phyloP scores from a whole-genome alignment of 2,329 filamentous ascomycete species.

The Colletotrichum sp. region DNA sequence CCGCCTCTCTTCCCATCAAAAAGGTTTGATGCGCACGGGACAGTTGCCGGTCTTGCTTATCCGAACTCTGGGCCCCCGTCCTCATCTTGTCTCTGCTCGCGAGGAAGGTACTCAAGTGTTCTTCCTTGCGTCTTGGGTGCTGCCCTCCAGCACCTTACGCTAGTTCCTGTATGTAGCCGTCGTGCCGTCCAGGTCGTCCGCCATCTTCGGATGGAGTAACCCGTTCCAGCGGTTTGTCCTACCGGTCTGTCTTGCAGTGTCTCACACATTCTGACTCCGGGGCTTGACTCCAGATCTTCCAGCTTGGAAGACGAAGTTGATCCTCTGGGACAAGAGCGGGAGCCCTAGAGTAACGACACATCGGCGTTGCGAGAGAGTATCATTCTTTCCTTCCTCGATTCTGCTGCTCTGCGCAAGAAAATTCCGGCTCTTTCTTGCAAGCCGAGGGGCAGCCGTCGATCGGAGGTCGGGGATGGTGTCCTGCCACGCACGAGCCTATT shows the following conservation, averaged over 20 bases:
- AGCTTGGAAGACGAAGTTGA: not conserved
- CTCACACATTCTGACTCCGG: not conserved
- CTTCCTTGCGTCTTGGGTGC: not conserved
- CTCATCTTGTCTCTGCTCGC: not conserved
- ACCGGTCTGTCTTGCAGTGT: constrained; percentile 4
- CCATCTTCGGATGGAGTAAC: constrained; percentile 10
- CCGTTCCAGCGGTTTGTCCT: not conserved
- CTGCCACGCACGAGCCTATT: constrained; percentile 4
- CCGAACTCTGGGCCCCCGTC: constrained; percentile 6
- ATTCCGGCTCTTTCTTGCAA: not conserved
- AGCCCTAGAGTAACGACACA: not conserved
- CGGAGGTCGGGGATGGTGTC: not conserved
- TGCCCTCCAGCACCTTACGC: not conserved
- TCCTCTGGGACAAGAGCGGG: not conserved
- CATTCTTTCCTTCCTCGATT: not conserved
- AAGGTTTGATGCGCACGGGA: constrained; percentile 8
- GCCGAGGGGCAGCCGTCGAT: not conserved
- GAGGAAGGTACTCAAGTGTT: not conserved
- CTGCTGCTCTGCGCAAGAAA: not conserved
- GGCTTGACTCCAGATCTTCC: not conserved
- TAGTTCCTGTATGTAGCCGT: constrained; percentile 9
- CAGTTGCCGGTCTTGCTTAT: constrained; percentile 9
- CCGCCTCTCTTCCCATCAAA: not conserved
- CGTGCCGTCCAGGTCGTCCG: not conserved
- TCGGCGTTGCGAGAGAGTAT: not conserved